These are phyloP conservation scores for Pinus taeda DNA, from an alignment of 75 land plant species.

Conservation along the genomic window DNA sequence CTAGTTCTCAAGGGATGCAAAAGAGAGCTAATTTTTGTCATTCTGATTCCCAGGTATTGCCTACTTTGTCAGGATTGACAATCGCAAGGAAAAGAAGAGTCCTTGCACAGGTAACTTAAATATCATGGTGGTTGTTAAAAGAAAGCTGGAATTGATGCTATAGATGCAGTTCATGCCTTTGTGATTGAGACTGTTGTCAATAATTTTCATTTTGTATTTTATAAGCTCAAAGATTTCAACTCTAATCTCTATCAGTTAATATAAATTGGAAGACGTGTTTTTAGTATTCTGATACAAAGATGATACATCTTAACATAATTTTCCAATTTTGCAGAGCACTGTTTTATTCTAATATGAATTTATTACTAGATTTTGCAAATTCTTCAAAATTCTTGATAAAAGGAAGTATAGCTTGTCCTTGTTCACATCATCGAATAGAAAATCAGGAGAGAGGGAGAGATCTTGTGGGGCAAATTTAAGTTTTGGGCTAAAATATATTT, in stretches of 20 bases:
- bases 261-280: no score
- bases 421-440: no score
- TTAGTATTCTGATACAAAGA: no score
- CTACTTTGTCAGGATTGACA: constrained; percentile 57
- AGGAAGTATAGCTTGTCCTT: no score
- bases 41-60: constrained; percentile 45
- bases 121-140: neutral
- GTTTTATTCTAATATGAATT: no score
- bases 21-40: constrained; percentile 45
- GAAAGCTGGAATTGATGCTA: neutral
- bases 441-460: neutral
- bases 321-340: no score
- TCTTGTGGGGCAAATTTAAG: neutral
- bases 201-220: neutral
- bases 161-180: neutral
- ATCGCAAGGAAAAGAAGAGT: constrained; percentile 76
- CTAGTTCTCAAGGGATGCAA: constrained; percentile 27
- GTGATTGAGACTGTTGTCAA: neutral
- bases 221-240: neutral
- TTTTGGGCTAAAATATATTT: neutral
- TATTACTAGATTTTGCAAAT: no score
- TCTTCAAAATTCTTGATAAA: no score
- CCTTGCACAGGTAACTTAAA: constrained; percentile 72
- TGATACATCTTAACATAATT: no score
- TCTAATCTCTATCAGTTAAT: no score